Evolutionary conservation across 495 filamentous ascomycete species (phyloP).

Genomic region (Paragyromitra xinjiangensis): DNA sequence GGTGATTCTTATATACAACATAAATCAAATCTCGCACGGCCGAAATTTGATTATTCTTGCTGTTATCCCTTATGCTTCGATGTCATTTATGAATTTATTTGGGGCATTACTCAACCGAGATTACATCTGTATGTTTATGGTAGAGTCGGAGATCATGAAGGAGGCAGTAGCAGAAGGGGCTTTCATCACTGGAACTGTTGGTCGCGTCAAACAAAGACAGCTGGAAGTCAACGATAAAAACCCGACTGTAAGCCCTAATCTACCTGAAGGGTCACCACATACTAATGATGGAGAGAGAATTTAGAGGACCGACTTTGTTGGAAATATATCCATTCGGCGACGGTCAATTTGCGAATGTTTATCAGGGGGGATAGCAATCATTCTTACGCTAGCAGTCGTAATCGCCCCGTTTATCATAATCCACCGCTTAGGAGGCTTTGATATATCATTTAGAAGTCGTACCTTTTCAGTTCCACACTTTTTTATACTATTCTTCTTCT

Average conservation of each 20-base stretch:
- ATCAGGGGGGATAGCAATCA: not conserved
- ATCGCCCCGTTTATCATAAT: not conserved
- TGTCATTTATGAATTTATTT: constrained; percentile 13
- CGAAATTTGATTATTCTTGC: not conserved
- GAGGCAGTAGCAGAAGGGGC: not conserved
- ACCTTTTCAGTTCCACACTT: not conserved
- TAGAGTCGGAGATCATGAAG: constrained; percentile 12
- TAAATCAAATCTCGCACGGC: no score
- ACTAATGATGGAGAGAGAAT: not conserved
- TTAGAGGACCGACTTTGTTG: not conserved
- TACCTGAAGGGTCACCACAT: not conserved
- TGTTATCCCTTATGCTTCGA: constrained; percentile 10
- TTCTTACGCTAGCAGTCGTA: not conserved
- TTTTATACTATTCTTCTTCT: not conserved
- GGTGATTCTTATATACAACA: not conserved
- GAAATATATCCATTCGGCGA: not conserved
- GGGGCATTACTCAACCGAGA: not conserved
- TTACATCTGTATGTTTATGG: constrained; percentile 12
- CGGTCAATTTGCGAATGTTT: not conserved
- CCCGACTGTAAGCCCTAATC: not conserved
- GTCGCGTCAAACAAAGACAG: not conserved
- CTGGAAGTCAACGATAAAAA: not conserved
- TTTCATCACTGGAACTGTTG: not conserved
- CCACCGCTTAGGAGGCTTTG: not conserved
- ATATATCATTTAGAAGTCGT: not conserved